Percentiles rank a stretch among this genome's conserved stretches.
Evolutionary conservation across 306 rosid species (phyloP).

Genomic region (Astragalus membranaceus): DNA sequence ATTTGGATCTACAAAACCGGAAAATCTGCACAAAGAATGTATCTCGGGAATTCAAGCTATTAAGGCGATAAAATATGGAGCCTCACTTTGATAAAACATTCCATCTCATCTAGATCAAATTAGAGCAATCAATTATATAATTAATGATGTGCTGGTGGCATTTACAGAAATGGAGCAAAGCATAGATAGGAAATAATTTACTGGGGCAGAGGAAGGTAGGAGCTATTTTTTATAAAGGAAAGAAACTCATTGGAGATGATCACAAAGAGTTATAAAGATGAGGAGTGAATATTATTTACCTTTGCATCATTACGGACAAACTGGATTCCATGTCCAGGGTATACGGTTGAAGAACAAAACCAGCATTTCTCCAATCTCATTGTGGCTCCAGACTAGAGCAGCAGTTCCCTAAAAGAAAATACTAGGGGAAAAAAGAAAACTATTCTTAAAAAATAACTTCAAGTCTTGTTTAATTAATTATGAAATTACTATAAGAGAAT

Average conservation of each 20-base stretch:
- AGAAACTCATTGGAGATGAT: neutral
- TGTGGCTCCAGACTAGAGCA: conserved; percentile 14
- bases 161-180: neutral
- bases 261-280: neutral
- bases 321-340: conserved; percentile 94
- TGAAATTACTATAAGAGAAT: too few relatives aligned
- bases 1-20: conserved; percentile 82
- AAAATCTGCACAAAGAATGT: conserved; percentile 45
- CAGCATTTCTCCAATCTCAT: conserved; percentile 97
- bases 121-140: neutral
- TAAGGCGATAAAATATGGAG: neutral
- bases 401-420: neutral
- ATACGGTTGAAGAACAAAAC: conserved; percentile 84
- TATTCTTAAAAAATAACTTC: too few relatives aligned
- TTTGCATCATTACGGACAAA: conserved; percentile 86
- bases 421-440: too few relatives aligned
- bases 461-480: too few relatives aligned
- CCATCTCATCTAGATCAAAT: neutral
- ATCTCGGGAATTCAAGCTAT: neutral
- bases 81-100: neutral
- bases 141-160: neutral
- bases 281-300: conserved; percentile 25
- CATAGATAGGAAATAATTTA: neutral
- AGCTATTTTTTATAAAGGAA: neutral
- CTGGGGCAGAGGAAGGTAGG: neutral